phyloP scores from a whole-genome alignment of 106 monocot genomes.

The Acorus gramineus region DNA sequence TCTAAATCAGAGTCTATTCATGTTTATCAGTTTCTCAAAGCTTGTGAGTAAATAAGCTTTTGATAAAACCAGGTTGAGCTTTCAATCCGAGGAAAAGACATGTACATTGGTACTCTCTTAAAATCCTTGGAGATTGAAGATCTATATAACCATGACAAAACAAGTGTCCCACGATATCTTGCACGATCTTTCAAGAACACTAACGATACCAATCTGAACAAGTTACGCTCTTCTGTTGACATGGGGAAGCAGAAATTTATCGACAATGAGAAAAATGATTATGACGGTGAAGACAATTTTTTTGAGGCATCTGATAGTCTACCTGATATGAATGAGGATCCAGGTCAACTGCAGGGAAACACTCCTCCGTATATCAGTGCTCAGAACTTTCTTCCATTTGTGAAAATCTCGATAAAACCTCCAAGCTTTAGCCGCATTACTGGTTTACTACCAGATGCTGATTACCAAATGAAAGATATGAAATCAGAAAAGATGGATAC shows the following conservation, averaged over 20 bases:
- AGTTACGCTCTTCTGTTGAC: constrained; percentile 4
- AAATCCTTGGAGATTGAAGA: constrained; percentile 89
- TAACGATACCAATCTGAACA: constrained; percentile 10
- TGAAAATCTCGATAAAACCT: constrained; percentile 37
- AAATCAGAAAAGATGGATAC: constrained; percentile 22
- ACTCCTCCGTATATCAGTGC: constrained; percentile 23
- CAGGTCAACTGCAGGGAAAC: constrained; percentile 23
- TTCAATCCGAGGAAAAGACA: constrained; percentile 57
- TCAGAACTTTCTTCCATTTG: constrained; percentile 12
- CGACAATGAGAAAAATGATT: constrained; percentile 17
- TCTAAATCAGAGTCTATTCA: constrained; percentile 1
- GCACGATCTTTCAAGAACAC: constrained; percentile 75
- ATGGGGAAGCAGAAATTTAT: constrained; percentile 7
- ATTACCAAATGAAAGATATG: constrained; percentile 15
- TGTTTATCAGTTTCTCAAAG: not conserved
- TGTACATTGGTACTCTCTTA: constrained; percentile 78
- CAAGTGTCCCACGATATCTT: constrained; percentile 38
- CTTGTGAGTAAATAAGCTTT: constrained; percentile 2
- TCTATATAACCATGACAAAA: constrained; percentile 28
- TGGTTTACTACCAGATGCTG: constrained; percentile 68
- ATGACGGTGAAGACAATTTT: constrained; percentile 65
- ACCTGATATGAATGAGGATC: constrained; percentile 29
- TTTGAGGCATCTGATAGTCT: constrained; percentile 84
- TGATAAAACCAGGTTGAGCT: constrained; percentile 67
- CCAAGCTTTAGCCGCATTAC: constrained; percentile 63